These are phyloP conservation scores for Gossypium davidsonii DNA, from an alignment of 441 rosid species.

Conservation along the genomic window DNA sequence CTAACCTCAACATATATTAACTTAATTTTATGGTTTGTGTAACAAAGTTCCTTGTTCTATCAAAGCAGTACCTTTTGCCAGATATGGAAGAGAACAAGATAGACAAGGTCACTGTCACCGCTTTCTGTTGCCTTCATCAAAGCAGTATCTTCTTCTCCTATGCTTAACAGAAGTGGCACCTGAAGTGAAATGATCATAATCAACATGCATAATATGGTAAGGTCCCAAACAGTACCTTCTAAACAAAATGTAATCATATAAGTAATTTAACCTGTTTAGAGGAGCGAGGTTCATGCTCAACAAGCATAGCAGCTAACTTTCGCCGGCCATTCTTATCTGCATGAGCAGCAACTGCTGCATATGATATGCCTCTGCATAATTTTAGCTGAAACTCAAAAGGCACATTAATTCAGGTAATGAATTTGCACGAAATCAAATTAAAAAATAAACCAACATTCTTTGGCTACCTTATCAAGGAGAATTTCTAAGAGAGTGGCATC, in stretches of 20 bases:
- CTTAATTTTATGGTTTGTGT: background rate
- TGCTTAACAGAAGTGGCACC: conserved; percentile 94
- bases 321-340: conserved; percentile 90
- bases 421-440: conserved; percentile 6
- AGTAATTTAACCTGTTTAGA: conserved; percentile 61
- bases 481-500: conserved; percentile 82
- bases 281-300: conserved; percentile 94
- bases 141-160: conserved; percentile 96
- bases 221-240: background rate
- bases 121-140: conserved; percentile 90
- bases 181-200: conserved; percentile 24
- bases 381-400: conserved; percentile 61
- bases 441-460: conserved; percentile 3
- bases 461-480: conserved; percentile 81
- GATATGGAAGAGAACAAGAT: conserved; percentile 89
- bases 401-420: conserved; percentile 16
- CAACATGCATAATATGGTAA: background rate
- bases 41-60: background rate
- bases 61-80: conserved; percentile 73
- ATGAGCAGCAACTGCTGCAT: conserved; percentile 98
- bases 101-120: conserved; percentile 91
- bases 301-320: conserved; percentile 94
- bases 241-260: background rate
- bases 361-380: conserved; percentile 85
- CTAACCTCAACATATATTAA: background rate